Evolutionary conservation across 805 yeast species (phyloP).

Genomic region (Ogataea pilisensis): DNA sequence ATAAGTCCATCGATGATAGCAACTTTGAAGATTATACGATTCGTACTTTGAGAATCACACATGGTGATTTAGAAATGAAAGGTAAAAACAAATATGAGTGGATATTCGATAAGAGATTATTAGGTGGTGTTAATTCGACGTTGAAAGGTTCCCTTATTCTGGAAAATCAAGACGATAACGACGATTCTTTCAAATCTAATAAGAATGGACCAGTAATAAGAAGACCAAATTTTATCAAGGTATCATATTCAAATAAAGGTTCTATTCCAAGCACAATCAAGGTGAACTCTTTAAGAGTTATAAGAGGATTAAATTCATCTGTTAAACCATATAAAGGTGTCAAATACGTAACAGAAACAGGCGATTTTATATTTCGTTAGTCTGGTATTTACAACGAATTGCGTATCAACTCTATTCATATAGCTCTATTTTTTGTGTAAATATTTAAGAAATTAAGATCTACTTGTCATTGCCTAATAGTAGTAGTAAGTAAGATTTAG

Average conservation of each 20-base stretch:
- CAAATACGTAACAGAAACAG: constrained; percentile 66
- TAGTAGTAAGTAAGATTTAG: too few relatives aligned
- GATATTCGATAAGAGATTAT: constrained; percentile 56
- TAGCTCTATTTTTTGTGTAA: too few relatives aligned
- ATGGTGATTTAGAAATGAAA: constrained; percentile 66
- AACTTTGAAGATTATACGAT: constrained; percentile 33
- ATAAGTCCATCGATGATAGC: constrained; percentile 11
- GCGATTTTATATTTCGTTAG: constrained; percentile 48
- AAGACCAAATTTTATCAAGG: constrained; percentile 41
- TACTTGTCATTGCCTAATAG: too few relatives aligned
- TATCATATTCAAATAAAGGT: constrained; percentile 61
- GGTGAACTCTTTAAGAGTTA: constrained; percentile 59
- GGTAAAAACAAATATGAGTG: constrained; percentile 57
- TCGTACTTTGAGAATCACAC: constrained; percentile 60
- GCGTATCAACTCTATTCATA: too few relatives aligned
- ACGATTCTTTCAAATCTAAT: not conserved
- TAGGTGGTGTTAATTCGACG: constrained; percentile 64
- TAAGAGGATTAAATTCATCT: constrained; percentile 50
- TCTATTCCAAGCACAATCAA: constrained; percentile 70
- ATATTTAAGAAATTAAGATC: too few relatives aligned
- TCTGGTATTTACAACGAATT: too few relatives aligned
- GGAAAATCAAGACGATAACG: constrained; percentile 7
- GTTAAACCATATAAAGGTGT: constrained; percentile 90
- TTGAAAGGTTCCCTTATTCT: constrained; percentile 48
- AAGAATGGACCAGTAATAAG: constrained; percentile 4